Base-by-base conservation (phyloP, 2,329 filamentous ascomycete genomes). In the Eurotiales sp. region DNA sequence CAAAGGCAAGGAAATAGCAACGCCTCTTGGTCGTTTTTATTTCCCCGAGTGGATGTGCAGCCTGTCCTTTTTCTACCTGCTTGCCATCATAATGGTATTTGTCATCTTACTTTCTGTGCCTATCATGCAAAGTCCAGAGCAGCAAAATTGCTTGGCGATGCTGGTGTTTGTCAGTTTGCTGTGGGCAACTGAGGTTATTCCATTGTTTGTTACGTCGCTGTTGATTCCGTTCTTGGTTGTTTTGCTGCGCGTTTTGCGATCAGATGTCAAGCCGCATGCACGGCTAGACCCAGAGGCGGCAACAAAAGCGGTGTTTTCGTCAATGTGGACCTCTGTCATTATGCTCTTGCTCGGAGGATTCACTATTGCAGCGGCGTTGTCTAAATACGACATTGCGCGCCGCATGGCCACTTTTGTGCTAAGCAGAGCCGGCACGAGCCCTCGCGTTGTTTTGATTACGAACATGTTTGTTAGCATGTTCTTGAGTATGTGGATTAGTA, bases 321-420 rank as follows among this genome's bases (percentile, higher is more conserved):
- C 93, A 22, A 99, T 99, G 93, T 99, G 93, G 93, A 96, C 92
- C 3, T 92, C 93, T 0, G 93, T 99, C 50, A 99, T 99, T 60
- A 97, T 99, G 93, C 82, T 99, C 14, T 78, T 99, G 19, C 83
- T 99, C 0, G 93, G 93, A 59, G 93, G 93, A 27, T 99, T 99
- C 65, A 96, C 93, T 2, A 86, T 99, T 49, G 93, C 93, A 8
- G 93, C 93, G 0, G 95, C 93, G 0, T 73, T 99, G 50, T 96
- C 90, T 44, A 99, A 99, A 69, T 96, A 95, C 71, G 93, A 91
- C 60, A 97, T 99, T 63, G 93, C 96, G 55, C 96, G 97, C 72
- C 87, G 93, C 65, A 90, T 99, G 74, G 93, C 93, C 2, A 96
- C 92, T 1, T 90, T 97, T 62, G 88, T 99, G 23, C 79, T 99